Base-by-base conservation (phyloP, 2,329 filamentous ascomycete genomes). In the Acrocalymma vagum region DNA sequence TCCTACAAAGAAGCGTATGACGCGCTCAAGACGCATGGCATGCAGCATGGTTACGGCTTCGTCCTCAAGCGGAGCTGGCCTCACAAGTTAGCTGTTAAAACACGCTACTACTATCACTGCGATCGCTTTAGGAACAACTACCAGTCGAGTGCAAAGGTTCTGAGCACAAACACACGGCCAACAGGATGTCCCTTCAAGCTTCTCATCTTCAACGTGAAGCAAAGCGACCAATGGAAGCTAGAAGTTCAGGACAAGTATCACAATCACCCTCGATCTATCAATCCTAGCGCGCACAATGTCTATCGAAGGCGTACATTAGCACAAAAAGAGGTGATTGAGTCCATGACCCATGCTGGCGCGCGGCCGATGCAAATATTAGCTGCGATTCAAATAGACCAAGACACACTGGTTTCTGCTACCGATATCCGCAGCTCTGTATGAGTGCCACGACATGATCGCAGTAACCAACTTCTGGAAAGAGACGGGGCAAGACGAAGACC, bases 1-100 rank as follows among this genome's bases (percentile, higher is more conserved):
- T 48, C 45, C n/a, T 48, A 48, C 32, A 32, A 46, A 43, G 48
- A 48, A 45, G 44, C 38, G 21, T 48, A 48, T 33, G 34, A 42
- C 16, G 48, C 48, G 6, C 45, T 52, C 21, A 52, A 43, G 31
- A 35, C 21, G 26, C 35, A 52, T 31, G 31, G 45, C 29, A 48
- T 45, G 35, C 35, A 45, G 18, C 31, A 52, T 35, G 32, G 41
- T 25, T 52, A 52, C 27, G 45, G 48, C 40, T 51, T 51, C 21
- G 38, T 48, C 18, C 40, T 45, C 10, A 47, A 51, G 36, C 37
- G 33, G 17, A 51, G 44, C 38, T 25, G 22, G 18, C 40, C 43
- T 44, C 37, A 51, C 23, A 39, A 51, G 35, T 45, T 29, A 3
- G 21, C 20, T 39, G 25, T 45, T 20, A 51, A 48, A 36, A 51